Evolutionary conservation across 345 rosid species (phyloP), one percentile per base, ranked within the genome.

Genomic region (Noccaea caerulescens): DNA sequence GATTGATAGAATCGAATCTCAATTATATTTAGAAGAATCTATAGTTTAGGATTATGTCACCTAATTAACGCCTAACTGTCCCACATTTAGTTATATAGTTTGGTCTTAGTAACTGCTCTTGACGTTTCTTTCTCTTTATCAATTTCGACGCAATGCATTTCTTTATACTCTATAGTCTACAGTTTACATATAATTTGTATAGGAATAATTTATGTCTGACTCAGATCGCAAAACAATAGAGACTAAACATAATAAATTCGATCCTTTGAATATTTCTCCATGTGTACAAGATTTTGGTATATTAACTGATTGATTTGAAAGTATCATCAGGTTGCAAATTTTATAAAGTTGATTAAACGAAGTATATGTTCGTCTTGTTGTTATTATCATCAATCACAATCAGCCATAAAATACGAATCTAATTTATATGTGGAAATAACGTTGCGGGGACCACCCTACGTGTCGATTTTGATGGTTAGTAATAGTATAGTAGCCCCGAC

Each of bases 31-130:
- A 44, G 25, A 60, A 75, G 33, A 54, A 44, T 67, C 55, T 52
- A 20, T 33, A 53, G 9, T 44, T 52, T 43, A 68, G 55, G 64
- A 61, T 62, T 54, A 60, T 61, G 58, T 34, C 58, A 75, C 69
- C 74, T 68, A 75, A 75, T 68, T 62, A 68, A 75, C 74, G 69
- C 69, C 58, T 62, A 75, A 75, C 73, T 62, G 73, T 55, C 63
- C 57, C 65, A 34, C 65, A 61, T 67, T 67, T 51, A 50, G 68
- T 67, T 74, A 43, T 74, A 43, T 51, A 59, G 63, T 74, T 67
- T 66, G 72, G 72, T 74, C 33, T 66, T 49, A 59, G 57, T 57
- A 33, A 66, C 68, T 67, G 8, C 38, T 47, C 25, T 57, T 71
- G 53, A 32, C 18, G 42, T 50, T 38, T 59, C 58, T 71, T 37